Evolutionary conservation across 2,329 filamentous ascomycete genomes (phyloP).

Genomic region (Thelonectria olida): DNA sequence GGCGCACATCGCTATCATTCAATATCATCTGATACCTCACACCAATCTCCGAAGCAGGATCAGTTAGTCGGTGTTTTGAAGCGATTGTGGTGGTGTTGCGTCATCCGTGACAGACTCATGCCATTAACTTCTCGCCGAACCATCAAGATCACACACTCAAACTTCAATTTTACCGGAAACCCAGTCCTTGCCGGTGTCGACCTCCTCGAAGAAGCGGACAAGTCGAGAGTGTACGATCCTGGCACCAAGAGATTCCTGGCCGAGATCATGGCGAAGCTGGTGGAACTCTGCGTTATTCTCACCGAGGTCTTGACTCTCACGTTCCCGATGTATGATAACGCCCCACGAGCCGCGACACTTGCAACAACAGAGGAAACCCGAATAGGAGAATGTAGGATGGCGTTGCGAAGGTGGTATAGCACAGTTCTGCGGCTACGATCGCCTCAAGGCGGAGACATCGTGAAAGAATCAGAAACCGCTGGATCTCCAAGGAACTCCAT

Average conservation of each 20-base stretch:
- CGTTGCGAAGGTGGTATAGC: slow-evolving; percentile 34
- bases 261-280: slow-evolving; percentile 11
- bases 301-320: slow-evolving; percentile 20
- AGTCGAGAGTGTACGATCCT: slow-evolving; percentile 16
- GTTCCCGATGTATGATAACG: slow-evolving; percentile 19
- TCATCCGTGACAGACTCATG: slow-evolving; percentile 33
- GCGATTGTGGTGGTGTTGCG: slow-evolving; percentile 39
- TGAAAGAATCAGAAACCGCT: slow-evolving; percentile 6
- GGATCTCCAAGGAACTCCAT: slow-evolving; percentile 26
- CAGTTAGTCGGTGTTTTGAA: slow-evolving; percentile 33
- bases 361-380: slow-evolving; percentile 4
- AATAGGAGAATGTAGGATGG: slow-evolving; percentile 30
- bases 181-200: slow-evolving; percentile 6
- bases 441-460: slow-evolving; percentile 18
- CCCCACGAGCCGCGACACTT: slow-evolving; percentile 6
- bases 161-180: slow-evolving; percentile 17
- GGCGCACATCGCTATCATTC: slow-evolving; percentile 37
- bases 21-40: background rate
- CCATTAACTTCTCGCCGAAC: slow-evolving; percentile 20
- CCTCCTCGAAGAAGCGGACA: slow-evolving; percentile 11
- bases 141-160: slow-evolving; percentile 20
- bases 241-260: slow-evolving; percentile 14
- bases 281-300: slow-evolving; percentile 21
- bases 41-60: slow-evolving; percentile 15
- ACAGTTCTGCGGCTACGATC: slow-evolving; percentile 27